Percentiles rank a stretch among this genome's conserved stretches.
Conservation (phyloP, 768 basidiomycete species). For the Chalciporus sphaerocephalus region DNA sequence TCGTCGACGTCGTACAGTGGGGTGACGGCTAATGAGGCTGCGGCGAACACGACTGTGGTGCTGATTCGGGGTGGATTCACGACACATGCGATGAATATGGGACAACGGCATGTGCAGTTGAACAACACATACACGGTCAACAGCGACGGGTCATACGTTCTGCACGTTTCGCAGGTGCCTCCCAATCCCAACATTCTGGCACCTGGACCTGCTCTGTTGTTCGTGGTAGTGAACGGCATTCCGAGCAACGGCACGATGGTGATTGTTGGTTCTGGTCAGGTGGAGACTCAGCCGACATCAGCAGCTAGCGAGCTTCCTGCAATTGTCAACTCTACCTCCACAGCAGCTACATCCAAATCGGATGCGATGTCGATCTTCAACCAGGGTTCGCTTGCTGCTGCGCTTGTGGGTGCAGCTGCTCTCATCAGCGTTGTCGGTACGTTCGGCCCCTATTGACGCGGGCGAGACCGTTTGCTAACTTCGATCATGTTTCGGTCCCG, state of each 20-base stretch:
- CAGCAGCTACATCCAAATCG: background rate
- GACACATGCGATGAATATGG: conserved; percentile 87
- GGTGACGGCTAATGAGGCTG: conserved; percentile 56
- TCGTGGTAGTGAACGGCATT: conserved; percentile 78
- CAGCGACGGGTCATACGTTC: conserved; percentile 65
- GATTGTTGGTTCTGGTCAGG: conserved; percentile 72
- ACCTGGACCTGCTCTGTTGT: conserved; percentile 84
- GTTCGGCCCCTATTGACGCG: background rate
- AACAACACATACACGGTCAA: conserved; percentile 83
- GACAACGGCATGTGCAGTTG: conserved; percentile 75
- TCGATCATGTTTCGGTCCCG: background rate
- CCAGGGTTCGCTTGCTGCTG: background rate
- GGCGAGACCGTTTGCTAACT: background rate
- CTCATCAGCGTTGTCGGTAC: background rate
- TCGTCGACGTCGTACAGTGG: conserved; percentile 63
- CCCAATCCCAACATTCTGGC: conserved; percentile 83
- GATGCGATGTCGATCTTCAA: background rate
- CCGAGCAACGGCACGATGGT: conserved; percentile 77
- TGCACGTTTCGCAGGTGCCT: conserved; percentile 80
- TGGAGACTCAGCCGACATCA: conserved; percentile 53
- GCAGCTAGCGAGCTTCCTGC: no score
- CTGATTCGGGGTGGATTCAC: conserved; percentile 81
- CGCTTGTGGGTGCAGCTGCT: background rate
- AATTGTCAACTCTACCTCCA: background rate
- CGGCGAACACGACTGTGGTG: conserved; percentile 69